phyloP scores from a whole-genome alignment of 2,329 filamentous ascomycete species.

The Hymenoscyphus fraxineus region DNA sequence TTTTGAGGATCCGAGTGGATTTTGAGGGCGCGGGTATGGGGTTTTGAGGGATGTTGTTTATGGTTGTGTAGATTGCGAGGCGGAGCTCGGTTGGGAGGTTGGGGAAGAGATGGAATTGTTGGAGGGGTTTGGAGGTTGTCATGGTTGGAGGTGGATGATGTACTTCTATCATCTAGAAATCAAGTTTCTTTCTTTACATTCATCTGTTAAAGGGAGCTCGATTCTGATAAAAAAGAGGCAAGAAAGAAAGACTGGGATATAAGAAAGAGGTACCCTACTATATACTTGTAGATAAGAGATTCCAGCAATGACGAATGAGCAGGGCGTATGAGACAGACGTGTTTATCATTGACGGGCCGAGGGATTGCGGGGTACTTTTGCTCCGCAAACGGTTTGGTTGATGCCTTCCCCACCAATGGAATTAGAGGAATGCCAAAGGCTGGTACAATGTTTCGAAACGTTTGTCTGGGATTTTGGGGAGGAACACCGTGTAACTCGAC shows the following conservation, averaged over 20 bases:
- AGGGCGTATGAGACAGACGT: not conserved
- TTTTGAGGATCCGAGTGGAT: conserved; percentile 25
- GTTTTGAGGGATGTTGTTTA: conserved; percentile 8
- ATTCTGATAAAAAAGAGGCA: not conserved
- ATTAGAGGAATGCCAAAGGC: not conserved
- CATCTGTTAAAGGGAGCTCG: not conserved
- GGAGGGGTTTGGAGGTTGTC: not conserved
- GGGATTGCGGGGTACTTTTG: not conserved
- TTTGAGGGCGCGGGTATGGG: conserved; percentile 5
- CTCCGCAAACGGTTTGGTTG: not conserved
- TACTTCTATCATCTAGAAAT: not conserved
- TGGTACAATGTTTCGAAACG: not conserved
- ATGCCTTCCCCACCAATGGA: not conserved
- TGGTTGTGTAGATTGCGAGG: conserved; percentile 25
- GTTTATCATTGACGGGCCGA: not conserved
- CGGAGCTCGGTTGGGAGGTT: conserved; percentile 28
- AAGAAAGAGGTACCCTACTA: not conserved
- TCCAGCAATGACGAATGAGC: not conserved
- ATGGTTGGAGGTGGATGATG: not conserved
- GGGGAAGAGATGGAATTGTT: conserved; percentile 24
- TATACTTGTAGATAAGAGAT: not conserved
- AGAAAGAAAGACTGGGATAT: too few species aligned
- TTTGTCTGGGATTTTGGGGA: not conserved
- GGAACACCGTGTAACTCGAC: not conserved
- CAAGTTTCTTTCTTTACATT: too few species aligned